These are phyloP conservation scores for Penicillium lividum DNA, from an alignment of 495 filamentous ascomycete species.

Conservation along the genomic window DNA sequence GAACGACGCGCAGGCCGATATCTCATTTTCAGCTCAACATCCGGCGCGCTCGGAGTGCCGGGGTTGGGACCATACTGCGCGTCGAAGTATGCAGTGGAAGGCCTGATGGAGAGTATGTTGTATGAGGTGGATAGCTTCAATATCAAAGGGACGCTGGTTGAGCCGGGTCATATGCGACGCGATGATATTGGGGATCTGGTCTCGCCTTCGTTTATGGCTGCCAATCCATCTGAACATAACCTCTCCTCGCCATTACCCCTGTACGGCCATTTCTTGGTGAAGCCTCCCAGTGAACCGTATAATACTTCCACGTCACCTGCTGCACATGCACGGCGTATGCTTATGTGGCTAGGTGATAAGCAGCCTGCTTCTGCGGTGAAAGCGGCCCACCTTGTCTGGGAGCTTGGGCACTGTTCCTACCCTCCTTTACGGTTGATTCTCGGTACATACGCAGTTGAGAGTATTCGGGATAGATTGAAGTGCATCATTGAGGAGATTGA, in stretches of 20 bases:
- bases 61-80: conserved; percentile 93
- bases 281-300: conserved; percentile 81
- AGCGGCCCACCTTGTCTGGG: conserved; percentile 95
- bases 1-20: conserved; percentile 73
- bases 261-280: conserved; percentile 91
- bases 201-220: conserved; percentile 27
- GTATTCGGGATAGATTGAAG: conserved; percentile 82
- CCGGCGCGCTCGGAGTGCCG: conserved; percentile 85
- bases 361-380: conserved; percentile 92
- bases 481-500: conserved; percentile 94
- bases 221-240: conserved; percentile 33
- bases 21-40: conserved; percentile 90
- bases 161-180: conserved; percentile 82
- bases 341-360: conserved; percentile 91
- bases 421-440: conserved; percentile 83
- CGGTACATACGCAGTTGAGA: conserved; percentile 93
- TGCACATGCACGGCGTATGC: conserved; percentile 85
- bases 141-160: conserved; percentile 88
- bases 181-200: conserved; percentile 58
- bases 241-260: conserved; percentile 61
- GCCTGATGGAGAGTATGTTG: conserved; percentile 90
- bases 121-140: conserved; percentile 93
- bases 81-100: conserved; percentile 94
- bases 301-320: conserved; percentile 73
- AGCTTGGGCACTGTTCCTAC: conserved; percentile 88